Conservation (phyloP, 805 yeast genomes). For the Candida broadrunensis region DNA sequence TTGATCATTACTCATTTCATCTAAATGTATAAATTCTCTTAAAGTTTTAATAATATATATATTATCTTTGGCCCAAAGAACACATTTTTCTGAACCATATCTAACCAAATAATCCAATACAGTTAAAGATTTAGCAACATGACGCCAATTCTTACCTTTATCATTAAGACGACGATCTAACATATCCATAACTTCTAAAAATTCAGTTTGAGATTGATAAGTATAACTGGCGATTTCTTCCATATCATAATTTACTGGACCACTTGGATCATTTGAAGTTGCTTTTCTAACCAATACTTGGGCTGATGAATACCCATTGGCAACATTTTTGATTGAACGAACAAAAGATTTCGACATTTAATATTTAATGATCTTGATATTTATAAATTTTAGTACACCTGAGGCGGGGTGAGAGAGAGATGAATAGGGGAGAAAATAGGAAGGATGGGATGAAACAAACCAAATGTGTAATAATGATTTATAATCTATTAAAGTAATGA, state of each 20-base stretch:
- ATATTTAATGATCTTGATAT: no score
- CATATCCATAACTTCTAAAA: conserved; percentile 91
- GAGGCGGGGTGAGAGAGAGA: not conserved
- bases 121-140: conserved; percentile 86
- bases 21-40: conserved; percentile 82
- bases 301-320: conserved; percentile 82
- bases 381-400: not conserved
- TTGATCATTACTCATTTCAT: conserved; percentile 76
- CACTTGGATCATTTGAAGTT: conserved; percentile 81
- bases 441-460: no score
- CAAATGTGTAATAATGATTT: no score
- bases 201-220: conserved; percentile 63
- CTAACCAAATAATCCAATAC: conserved; percentile 86
- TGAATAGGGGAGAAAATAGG: no score
- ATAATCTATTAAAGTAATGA: no score
- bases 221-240: conserved; percentile 79
- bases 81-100: conserved; percentile 84
- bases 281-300: conserved; percentile 90
- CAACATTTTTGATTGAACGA: conserved; percentile 83
- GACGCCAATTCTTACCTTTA: conserved; percentile 97
- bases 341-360: conserved; percentile 73
- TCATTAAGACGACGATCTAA: conserved; percentile 88
- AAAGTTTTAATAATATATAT: conserved; percentile 83
- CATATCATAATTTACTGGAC: conserved; percentile 81
- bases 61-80: conserved; percentile 88